These are phyloP conservation scores for Leccinum fallax DNA, from an alignment of 1,284 basidiomycete genomes.

Conservation along the genomic window DNA sequence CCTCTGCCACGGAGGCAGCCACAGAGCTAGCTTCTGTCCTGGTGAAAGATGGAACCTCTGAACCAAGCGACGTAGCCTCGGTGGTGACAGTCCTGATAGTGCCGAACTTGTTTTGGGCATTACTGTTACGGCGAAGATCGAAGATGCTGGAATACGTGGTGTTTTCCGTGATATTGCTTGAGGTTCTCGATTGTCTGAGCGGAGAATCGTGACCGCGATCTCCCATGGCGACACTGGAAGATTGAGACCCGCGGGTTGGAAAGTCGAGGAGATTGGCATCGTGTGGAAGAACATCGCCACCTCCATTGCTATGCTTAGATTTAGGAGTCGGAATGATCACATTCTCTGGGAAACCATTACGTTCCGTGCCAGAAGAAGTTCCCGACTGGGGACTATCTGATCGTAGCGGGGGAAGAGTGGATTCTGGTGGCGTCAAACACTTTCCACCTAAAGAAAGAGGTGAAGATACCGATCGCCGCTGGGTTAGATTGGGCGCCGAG, in stretches of 20 bases:
- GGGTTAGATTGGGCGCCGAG: slow-evolving; percentile 63
- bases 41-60: slow-evolving; percentile 60
- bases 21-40: slow-evolving; percentile 62
- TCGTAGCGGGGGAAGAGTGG: slow-evolving; percentile 52
- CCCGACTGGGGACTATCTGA: slow-evolving; percentile 53
- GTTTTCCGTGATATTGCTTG: slow-evolving; percentile 54
- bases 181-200: slow-evolving; percentile 49
- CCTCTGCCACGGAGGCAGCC: slow-evolving; percentile 46
- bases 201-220: slow-evolving; percentile 46
- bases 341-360: slow-evolving; percentile 34
- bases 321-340: slow-evolving; percentile 47
- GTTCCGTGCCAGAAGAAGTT: slow-evolving; percentile 35
- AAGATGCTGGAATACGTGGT: slow-evolving; percentile 68
- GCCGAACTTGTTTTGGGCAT: slow-evolving; percentile 61
- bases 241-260: slow-evolving; percentile 29
- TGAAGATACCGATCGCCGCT: slow-evolving; percentile 33
- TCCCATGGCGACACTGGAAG: slow-evolving; percentile 25
- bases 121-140: slow-evolving; percentile 49
- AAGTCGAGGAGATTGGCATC: slow-evolving; percentile 32
- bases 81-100: slow-evolving; percentile 80
- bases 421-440: slow-evolving; percentile 55
- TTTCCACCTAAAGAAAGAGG: slow-evolving; percentile 41
- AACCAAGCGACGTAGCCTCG: slow-evolving; percentile 65
- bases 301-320: slow-evolving; percentile 29
- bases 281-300: slow-evolving; percentile 35